Percentiles rank a stretch among this genome's conserved stretches.
These are phyloP conservation scores for Holtermannia corniformis DNA, from an alignment of 768 basidiomycete genomes.

Conservation along the genomic window DNA sequence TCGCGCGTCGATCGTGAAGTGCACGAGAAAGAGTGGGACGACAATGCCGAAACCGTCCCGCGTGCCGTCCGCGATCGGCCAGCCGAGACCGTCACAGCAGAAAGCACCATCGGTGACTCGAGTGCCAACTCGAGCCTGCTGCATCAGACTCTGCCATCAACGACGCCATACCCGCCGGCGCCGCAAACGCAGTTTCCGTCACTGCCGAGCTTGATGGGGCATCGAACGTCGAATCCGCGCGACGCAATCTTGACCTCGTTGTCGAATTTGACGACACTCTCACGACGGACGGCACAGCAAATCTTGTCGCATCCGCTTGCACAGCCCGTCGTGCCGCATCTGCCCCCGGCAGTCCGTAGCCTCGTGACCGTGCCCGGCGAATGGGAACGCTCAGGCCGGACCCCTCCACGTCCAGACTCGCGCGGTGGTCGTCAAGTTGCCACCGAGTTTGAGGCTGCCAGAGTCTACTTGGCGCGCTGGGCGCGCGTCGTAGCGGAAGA, in stretches of 20 bases:
- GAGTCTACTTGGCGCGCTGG: slow-evolving; percentile 94
- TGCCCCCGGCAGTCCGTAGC: slow-evolving; percentile 86
- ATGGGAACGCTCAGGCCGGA: slow-evolving; percentile 62
- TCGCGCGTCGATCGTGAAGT: slow-evolving; percentile 84
- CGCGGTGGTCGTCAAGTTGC: slow-evolving; percentile 44
- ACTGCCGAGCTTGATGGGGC: not conserved
- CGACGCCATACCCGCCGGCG: not conserved
- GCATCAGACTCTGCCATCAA: too few relatives aligned
- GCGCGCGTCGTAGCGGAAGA: slow-evolving; percentile 90
- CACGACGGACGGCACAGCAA: slow-evolving; percentile 86
- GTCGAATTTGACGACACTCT: slow-evolving; percentile 84
- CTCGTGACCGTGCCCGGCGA: slow-evolving; percentile 84
- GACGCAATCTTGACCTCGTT: slow-evolving; percentile 86
- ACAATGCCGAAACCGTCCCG: slow-evolving; percentile 48
- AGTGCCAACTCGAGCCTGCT: not conserved
- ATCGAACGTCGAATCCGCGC: slow-evolving; percentile 45
- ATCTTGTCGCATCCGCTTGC: slow-evolving; percentile 92
- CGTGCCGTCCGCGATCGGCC: slow-evolving; percentile 69
- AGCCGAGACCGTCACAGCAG: slow-evolving; percentile 21
- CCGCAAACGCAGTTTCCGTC: slow-evolving; percentile 1
- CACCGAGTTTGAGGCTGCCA: slow-evolving; percentile 90
- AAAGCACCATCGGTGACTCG: not conserved
- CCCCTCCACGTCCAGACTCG: slow-evolving; percentile 50
- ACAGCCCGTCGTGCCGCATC: slow-evolving; percentile 88
- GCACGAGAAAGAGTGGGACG: slow-evolving; percentile 53